Evolutionary conservation across 2,329 filamentous ascomycete genomes (phyloP), one percentile per base, ranked within the genome.

Genomic region (Colletotrichum truncatum): DNA sequence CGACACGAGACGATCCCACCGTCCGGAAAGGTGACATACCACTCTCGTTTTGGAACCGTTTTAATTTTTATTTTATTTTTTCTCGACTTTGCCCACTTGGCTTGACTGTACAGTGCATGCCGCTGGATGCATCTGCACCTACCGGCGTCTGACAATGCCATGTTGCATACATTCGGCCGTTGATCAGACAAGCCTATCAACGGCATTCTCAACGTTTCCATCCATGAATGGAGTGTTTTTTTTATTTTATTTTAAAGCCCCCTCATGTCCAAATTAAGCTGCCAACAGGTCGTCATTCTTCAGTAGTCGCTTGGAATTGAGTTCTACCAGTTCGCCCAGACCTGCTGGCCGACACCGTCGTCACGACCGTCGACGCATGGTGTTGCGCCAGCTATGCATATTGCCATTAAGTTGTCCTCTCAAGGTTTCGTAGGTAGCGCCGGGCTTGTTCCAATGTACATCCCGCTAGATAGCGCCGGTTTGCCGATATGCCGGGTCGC

Each of bases 81-180:
- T n/a, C n/a, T n/a, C n/a, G n/a, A n/a, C n/a, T n/a, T n/a, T 43
- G 39, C 39, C 39, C 21, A 21, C n/a, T 28, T 16, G 4, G 16
- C 8, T 30, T 12, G 26, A 16, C 46, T 53, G 51, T 16, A 39
- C n/a, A n/a, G n/a, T 14, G 34, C n/a, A 39, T 34, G 41, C 34
- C 26, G 36, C 23, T 43, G 11, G 16, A 51, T 63, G 60, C 45
- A 34, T 28, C 45, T 63, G 53, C 53, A 58, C 43, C 53, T 64
- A 58, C 53, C 53, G 53, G 60, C 60, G 60, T 64, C 45, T 64
- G 60, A 58, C 53, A 26, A 21, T 54, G 38, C 48, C 30, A 38
- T 28, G 18, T 36, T n/a, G 21, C 28, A 32, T 60, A 25, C 16
- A 48, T 46, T 18, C 30, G 30, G 39, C 32, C 46, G 28, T 41